Percentiles rank a stretch among this genome's conserved stretches.
These are phyloP conservation scores for Cotoneaster glaucophyllus DNA, from an alignment of 306 rosid species.

Conservation along the genomic window DNA sequence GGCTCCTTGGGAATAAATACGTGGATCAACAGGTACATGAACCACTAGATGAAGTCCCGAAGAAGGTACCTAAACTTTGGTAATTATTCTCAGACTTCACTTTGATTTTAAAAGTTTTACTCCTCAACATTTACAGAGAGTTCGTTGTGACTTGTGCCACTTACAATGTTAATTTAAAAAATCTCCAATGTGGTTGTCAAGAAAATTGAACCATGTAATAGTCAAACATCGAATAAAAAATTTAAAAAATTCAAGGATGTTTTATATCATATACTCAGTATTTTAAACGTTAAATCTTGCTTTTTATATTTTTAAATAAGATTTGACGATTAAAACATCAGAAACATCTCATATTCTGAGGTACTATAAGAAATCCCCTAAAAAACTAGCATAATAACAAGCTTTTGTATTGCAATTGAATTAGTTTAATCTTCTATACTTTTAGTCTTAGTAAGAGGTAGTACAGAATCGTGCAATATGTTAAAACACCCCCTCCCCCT, in stretches of 20 bases:
- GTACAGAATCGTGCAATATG: background rate
- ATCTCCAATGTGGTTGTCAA: background rate
- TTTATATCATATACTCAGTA: too few species aligned
- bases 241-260: background rate
- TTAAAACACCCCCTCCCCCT: background rate
- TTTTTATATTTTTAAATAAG: too few species aligned
- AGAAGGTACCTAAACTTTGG: background rate
- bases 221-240: background rate
- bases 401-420: background rate
- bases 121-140: background rate
- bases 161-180: background rate
- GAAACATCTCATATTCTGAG: too few species aligned
- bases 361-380: too few species aligned
- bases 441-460: too few species aligned
- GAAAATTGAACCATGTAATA: background rate
- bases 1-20: background rate
- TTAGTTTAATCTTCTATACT: background rate
- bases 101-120: background rate
- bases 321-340: too few species aligned
- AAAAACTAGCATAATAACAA: background rate
- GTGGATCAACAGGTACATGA: constrained; percentile 35
- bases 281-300: too few species aligned
- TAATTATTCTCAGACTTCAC: background rate
- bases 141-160: background rate
- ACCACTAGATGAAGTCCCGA: constrained; percentile 2